phyloP scores from a whole-genome alignment of 1,284 basidiomycete species.

The Volvariella surrecta region DNA sequence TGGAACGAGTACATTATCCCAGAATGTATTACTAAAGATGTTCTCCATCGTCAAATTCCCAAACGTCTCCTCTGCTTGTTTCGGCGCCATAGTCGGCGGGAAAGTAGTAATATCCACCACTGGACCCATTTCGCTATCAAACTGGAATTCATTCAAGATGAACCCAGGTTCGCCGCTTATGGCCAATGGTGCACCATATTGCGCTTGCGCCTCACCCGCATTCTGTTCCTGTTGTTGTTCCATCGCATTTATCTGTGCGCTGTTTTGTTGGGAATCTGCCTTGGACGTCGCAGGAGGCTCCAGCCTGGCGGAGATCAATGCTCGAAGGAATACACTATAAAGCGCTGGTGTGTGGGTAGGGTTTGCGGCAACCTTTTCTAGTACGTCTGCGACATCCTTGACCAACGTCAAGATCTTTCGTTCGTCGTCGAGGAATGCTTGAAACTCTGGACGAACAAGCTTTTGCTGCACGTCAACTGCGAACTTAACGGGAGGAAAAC shows the following conservation, averaged over 20 bases:
- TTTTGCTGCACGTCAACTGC: conserved; percentile 20
- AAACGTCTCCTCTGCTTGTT: conserved; percentile 35
- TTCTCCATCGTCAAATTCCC: conserved; percentile 68
- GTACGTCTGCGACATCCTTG: conserved; percentile 71
- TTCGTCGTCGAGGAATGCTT: conserved; percentile 67
- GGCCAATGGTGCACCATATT: conserved; percentile 6
- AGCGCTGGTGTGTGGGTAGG: conserved; percentile 77
- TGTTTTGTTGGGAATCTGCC: conserved; percentile 4
- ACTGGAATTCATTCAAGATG: conserved; percentile 48
- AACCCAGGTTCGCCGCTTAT: conserved; percentile 18
- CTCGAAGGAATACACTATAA: conserved; percentile 81
- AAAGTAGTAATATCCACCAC: conserved; percentile 72
- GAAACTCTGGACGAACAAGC: conserved; percentile 79
- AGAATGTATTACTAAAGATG: conserved; percentile 69
- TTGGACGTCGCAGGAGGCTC: conserved; percentile 23
- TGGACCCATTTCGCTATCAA: conserved; percentile 74
- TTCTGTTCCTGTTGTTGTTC: not conserved
- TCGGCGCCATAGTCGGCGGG: conserved; percentile 70
- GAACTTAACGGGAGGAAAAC: conserved; percentile 1
- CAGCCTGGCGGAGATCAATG: conserved; percentile 58
- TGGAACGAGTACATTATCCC: conserved; percentile 78
- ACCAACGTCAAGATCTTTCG: conserved; percentile 64
- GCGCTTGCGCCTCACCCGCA: conserved; percentile 6
- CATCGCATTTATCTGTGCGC: not conserved
- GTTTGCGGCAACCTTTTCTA: conserved; percentile 70